Base-by-base conservation (phyloP, 2,329 filamentous ascomycete genomes). In the Neonectria neomacrospora region DNA sequence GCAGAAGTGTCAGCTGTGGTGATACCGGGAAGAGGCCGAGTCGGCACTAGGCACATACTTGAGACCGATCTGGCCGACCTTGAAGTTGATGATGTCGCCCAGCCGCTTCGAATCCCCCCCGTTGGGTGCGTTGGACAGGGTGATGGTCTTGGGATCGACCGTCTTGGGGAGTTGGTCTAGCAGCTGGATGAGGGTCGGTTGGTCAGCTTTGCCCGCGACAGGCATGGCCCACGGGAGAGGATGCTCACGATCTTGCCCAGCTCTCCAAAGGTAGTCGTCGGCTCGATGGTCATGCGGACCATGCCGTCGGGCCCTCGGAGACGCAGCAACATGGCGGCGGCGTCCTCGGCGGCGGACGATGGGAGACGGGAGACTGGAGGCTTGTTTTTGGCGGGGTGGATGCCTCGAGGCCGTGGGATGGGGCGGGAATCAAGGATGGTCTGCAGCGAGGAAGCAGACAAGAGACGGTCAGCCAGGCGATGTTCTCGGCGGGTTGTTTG, bases 261-360 rank as follows among this genome's bases (percentile, higher is more conserved):
- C n/a, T 87, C 80, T 44, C 81, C 82, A 77, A 98, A 97, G 0
- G 90, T 89, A 67, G 92, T 89, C 44, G 86, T 85, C 54, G 90
- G 87, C 71, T 94, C 90, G 70, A 96, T 87, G 54, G 85, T 92
- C 73, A 98, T 84, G 71, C 96, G 91, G 79, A 94, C 90, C 85
- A 96, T 96, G 82, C 96, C 96, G 82, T 97, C 94, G 68, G 92
- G 93, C 77, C 94, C 94, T 74, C 94, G 90, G 71, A 97, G 92
- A 78, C 94, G 89, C 60, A 97, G 84, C 75, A 97, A 85, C 89
- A 97, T 97, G 68, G 76, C 81, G 76, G 48, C 61, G 60, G 53
- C 47, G 48, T 54, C 56, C 45, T 62, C 7, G 44, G 55, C 20
- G 8, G 59, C 12, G 26, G n/a, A 50, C 32, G 63, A 53, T 45